Conservation (phyloP, 192 early-diverging fungal species). For the Coemansia sp. region DNA sequence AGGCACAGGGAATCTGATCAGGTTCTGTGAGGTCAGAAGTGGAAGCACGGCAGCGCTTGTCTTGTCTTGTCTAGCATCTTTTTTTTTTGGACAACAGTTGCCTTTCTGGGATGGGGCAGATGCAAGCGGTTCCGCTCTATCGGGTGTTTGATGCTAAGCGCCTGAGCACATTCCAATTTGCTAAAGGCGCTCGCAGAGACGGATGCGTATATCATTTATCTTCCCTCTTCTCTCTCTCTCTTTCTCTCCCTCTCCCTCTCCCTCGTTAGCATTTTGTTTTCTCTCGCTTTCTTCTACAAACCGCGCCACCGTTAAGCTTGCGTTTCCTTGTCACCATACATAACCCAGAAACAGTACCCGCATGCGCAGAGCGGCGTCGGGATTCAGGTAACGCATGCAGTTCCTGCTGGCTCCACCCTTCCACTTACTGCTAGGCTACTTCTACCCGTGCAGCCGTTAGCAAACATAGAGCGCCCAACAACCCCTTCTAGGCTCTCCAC, state of each 20-base stretch:
- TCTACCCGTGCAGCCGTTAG: slow-evolving; percentile 13
- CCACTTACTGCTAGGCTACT: slow-evolving; percentile 6
- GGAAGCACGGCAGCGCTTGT: neutral
- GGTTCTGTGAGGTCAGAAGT: neutral
- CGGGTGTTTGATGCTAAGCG: neutral
- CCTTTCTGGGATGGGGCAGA: slow-evolving; percentile 7
- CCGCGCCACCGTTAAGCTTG: neutral
- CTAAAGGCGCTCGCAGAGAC: neutral
- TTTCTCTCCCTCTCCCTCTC: neutral
- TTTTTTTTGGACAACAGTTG: slow-evolving; percentile 4
- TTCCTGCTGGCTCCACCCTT: slow-evolving; percentile 3
- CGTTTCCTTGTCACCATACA: slow-evolving; percentile 6
- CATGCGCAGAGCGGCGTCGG: slow-evolving; percentile 12
- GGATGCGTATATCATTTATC: neutral
- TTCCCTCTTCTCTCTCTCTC: neutral
- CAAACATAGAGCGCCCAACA: slow-evolving; percentile 12
- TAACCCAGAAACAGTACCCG: slow-evolving; percentile 4
- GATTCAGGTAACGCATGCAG: slow-evolving; percentile 38
- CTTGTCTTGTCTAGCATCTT: neutral
- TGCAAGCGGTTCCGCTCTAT: slow-evolving; percentile 9
- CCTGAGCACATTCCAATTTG: neutral
- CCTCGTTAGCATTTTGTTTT: neutral
- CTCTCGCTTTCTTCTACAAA: neutral
- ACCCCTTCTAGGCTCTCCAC: neutral
- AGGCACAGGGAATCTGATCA: neutral